Evolutionary conservation across 208 protist species (phyloP).

Genomic region (Strigomonas culicis): DNA sequence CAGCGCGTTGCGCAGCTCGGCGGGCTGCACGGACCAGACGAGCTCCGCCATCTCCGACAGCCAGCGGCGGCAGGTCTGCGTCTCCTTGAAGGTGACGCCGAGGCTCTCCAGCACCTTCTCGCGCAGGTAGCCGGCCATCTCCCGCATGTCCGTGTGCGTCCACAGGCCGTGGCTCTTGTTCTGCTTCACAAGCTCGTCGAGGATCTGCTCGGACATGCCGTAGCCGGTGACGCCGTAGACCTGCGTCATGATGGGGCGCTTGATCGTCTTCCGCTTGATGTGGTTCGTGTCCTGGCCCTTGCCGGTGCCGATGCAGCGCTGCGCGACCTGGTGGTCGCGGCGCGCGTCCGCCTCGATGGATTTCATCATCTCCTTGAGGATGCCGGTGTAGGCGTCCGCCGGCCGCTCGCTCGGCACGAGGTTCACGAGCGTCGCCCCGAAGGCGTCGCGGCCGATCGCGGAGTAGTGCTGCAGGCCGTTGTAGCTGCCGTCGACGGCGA

Average conservation of each 20-base stretch:
- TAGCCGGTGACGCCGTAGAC: conserved; percentile 97
- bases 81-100: conserved; percentile 85
- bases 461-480: conserved; percentile 99
- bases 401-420: conserved; percentile 91
- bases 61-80: conserved; percentile 87
- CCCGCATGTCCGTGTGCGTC: conserved; percentile 85
- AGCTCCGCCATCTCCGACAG: conserved; percentile 66
- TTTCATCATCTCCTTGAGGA: conserved; percentile 90
- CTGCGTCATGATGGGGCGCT: conserved; percentile 99
- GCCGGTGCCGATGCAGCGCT: conserved; percentile 81
- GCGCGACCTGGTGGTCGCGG: conserved; percentile 77
- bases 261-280: conserved; percentile 97
- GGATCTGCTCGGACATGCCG: conserved; percentile 96
- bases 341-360: conserved; percentile 81
- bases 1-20: conserved; percentile 82
- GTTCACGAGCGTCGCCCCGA: conserved; percentile 96
- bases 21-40: conserved; percentile 79
- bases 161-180: conserved; percentile 90
- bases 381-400: conserved; percentile 97
- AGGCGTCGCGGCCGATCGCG: conserved; percentile 96
- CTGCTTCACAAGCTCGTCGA: conserved; percentile 88
- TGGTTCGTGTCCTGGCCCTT: conserved; percentile 85
- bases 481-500: conserved; percentile 97
- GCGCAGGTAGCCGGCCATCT: conserved; percentile 87
- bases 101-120: conserved; percentile 90